A percentile compares a stretch with the other conserved stretches of the same genome.
Evolutionary conservation across 768 basidiomycete species (phyloP).

Genomic region (Suillus decipiens): DNA sequence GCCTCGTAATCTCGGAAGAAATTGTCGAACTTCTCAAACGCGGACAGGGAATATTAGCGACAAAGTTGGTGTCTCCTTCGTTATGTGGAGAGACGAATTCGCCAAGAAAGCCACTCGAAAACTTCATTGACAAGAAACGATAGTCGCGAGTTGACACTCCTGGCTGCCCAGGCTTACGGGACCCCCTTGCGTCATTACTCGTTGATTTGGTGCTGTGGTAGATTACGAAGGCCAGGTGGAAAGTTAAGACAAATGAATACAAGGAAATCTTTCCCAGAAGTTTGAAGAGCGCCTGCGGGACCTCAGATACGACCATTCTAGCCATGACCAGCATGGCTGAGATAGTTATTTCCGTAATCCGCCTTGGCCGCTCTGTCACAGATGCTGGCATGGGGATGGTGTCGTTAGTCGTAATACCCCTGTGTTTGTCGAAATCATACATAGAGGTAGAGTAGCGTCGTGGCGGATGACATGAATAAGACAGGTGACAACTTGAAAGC

Average conservation of each 20-base stretch:
- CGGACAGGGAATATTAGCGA: not conserved
- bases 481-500: not conserved
- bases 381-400: not conserved
- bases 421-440: not conserved
- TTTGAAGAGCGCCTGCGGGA: not conserved
- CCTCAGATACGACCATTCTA: not conserved
- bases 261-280: constrained; percentile 2
- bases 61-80: not conserved
- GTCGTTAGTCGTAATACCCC: not conserved
- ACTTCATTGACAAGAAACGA: not conserved
- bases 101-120: not conserved
- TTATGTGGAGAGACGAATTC: not conserved
- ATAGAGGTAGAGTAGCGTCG: not conserved
- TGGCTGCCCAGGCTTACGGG: not conserved
- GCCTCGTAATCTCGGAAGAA: not conserved
- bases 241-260: not conserved
- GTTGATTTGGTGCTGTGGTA: not conserved
- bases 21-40: not conserved
- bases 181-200: not conserved
- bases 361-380: not conserved
- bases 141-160: not conserved
- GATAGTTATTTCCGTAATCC: not conserved
- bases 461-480: not conserved
- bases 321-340: not conserved
- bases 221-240: not conserved